Conservation (phyloP, 805 yeast genomes). For the Nakazawaea siamensis region DNA sequence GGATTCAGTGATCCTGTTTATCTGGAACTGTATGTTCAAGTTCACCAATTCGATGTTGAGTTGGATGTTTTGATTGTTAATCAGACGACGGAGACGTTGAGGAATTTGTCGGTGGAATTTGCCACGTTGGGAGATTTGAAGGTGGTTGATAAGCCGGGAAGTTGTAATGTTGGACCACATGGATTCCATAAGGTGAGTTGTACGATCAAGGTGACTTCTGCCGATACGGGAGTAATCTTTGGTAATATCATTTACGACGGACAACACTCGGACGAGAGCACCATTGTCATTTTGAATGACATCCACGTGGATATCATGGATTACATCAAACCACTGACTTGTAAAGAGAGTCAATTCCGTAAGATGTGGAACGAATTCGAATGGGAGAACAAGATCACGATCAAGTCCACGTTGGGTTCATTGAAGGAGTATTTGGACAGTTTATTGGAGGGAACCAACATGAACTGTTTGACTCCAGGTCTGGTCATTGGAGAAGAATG, state of each 20-base stretch:
- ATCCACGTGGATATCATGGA: slow-evolving; percentile 96
- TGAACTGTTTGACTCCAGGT: slow-evolving; percentile 89
- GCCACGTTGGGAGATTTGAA: slow-evolving; percentile 94
- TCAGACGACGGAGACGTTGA: slow-evolving; percentile 85
- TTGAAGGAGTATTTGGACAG: slow-evolving; percentile 73
- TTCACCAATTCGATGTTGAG: slow-evolving; percentile 95
- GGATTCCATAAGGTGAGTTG: slow-evolving; percentile 88
- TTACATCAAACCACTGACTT: slow-evolving; percentile 90
- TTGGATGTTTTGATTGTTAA: slow-evolving; percentile 90
- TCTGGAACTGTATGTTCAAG: slow-evolving; percentile 93
- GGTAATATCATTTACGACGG: slow-evolving; percentile 98
- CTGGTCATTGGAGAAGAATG: slow-evolving; percentile 87
- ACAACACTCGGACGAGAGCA: slow-evolving; percentile 81
- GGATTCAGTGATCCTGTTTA: slow-evolving; percentile 98
- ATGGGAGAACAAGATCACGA: slow-evolving; percentile 97
- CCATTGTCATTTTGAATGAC: slow-evolving; percentile 87
- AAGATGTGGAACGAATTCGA: slow-evolving; percentile 99
- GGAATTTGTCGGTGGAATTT: slow-evolving; percentile 88
- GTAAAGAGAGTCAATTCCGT: slow-evolving; percentile 85
- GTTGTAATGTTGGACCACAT: slow-evolving; percentile 93
- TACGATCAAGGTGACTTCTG: slow-evolving; percentile 90
- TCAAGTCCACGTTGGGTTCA: slow-evolving; percentile 57
- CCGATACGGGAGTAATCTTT: slow-evolving; percentile 96
- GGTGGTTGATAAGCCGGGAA: slow-evolving; percentile 84
- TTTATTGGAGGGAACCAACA: slow-evolving; percentile 77